These are phyloP conservation scores for Ophiostoma ips DNA, from an alignment of 2,329 filamentous ascomycete species.

Conservation along the genomic window DNA sequence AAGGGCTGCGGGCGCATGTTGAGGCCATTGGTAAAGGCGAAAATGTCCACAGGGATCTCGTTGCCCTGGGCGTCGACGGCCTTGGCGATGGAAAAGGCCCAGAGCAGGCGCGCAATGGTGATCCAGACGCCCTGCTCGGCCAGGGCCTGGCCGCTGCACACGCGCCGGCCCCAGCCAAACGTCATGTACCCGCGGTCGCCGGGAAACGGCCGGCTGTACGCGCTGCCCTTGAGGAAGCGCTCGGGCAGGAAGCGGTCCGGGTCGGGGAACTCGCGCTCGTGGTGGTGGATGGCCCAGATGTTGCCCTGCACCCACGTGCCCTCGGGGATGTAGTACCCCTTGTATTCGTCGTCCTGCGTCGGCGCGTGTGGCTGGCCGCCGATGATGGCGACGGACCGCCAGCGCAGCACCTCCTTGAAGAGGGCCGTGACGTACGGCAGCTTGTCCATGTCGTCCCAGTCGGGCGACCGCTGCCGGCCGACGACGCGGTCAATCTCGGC, in stretches of 20 bases:
- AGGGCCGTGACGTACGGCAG: slow-evolving; percentile 40
- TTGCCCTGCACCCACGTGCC: slow-evolving; percentile 36
- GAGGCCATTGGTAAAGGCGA: slow-evolving; percentile 37
- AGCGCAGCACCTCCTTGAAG: slow-evolving; percentile 42
- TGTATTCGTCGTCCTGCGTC: slow-evolving; percentile 32
- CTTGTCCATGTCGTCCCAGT: slow-evolving; percentile 30
- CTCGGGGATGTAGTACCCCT: slow-evolving; percentile 35
- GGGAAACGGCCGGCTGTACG: slow-evolving; percentile 30
- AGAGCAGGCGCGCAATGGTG: slow-evolving; percentile 40
- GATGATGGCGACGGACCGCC: slow-evolving; percentile 39
- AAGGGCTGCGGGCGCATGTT: slow-evolving; percentile 46
- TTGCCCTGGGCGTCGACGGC: slow-evolving; percentile 23
- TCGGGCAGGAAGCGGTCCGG: slow-evolving; percentile 31
- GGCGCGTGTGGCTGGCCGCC: slow-evolving; percentile 36
- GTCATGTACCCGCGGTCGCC: slow-evolving; percentile 38
- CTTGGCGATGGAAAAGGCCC: slow-evolving; percentile 39
- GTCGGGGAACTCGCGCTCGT: slow-evolving; percentile 32
- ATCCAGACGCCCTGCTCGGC: slow-evolving; percentile 48
- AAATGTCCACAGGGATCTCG: slow-evolving; percentile 39
- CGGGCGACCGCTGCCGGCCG: slow-evolving; percentile 31
- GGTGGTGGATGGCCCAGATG: slow-evolving; percentile 34
- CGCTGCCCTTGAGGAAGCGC: slow-evolving; percentile 25
- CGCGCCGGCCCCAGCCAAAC: slow-evolving; percentile 41
- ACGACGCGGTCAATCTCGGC: slow-evolving; percentile 38
- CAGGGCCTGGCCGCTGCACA: slow-evolving; percentile 39